Percentiles rank a stretch among this genome's conserved stretches.
phyloP scores from a whole-genome alignment of 306 rosid genomes.

The Cucumis sativus region DNA sequence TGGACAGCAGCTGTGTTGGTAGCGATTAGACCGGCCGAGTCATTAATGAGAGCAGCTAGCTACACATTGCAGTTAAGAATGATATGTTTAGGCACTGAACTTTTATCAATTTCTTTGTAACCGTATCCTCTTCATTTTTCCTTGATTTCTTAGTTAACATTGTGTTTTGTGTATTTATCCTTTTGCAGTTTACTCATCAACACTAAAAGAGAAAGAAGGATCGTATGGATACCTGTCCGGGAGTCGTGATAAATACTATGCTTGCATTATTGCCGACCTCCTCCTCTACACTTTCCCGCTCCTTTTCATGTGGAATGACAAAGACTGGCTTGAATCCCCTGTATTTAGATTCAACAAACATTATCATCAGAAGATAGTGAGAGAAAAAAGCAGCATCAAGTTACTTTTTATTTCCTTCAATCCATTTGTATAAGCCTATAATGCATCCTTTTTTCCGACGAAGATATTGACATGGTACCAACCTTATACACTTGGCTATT shows the following conservation, averaged over 20 bases:
- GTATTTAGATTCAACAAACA: not conserved
- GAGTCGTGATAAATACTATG: slow-evolving; percentile 77
- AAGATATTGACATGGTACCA: not conserved
- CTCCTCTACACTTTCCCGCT: slow-evolving; percentile 72
- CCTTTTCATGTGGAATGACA: slow-evolving; percentile 89
- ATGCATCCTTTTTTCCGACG: not conserved
- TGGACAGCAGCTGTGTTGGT: slow-evolving; percentile 84
- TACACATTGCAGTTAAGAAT: slow-evolving; percentile 13
- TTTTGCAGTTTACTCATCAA: not conserved
- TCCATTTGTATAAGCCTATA: not conserved
- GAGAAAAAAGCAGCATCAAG: not conserved
- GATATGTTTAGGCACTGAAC: not conserved
- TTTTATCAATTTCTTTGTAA: not conserved
- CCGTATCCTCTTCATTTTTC: not conserved
- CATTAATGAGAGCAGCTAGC: slow-evolving; percentile 77
- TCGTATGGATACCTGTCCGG: slow-evolving; percentile 55
- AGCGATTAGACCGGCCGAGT: slow-evolving; percentile 64
- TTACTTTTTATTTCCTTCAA: not conserved
- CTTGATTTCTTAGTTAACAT: not conserved
- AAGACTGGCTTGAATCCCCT: slow-evolving; percentile 71
- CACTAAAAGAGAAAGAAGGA: not conserved
- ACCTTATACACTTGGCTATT: slow-evolving; percentile 41
- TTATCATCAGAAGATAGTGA: not conserved
- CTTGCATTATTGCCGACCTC: slow-evolving; percentile 43
- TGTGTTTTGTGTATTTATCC: not conserved